phyloP scores from a whole-genome alignment of 352 stramenopile species.

The Phytopythium cucurbitacearum region DNA sequence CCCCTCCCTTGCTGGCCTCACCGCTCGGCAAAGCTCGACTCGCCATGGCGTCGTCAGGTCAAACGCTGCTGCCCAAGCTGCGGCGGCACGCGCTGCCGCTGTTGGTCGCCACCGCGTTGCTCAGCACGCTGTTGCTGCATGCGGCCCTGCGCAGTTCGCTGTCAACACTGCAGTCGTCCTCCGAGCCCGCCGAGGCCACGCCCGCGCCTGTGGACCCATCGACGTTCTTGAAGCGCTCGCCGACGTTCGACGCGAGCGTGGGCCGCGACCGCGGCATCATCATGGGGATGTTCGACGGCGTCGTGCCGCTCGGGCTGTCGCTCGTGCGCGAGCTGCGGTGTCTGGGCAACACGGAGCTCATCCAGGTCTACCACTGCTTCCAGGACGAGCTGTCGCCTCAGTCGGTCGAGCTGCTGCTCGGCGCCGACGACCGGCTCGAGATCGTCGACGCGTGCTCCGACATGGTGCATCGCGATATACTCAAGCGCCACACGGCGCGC shows the following conservation, averaged over 20 bases:
- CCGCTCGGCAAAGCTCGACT: too few species aligned
- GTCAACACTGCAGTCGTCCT: not conserved
- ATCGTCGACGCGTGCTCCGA: conserved; percentile 31
- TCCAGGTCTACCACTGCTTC: conserved; percentile 36
- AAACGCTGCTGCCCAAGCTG: not conserved
- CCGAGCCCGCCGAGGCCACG: not conserved
- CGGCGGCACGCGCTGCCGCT: not conserved
- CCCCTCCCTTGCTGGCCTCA: too few species aligned
- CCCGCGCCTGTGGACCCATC: not conserved
- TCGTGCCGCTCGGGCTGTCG: conserved; percentile 24
- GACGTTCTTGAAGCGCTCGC: conserved; percentile 2
- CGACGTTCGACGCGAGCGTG: conserved; percentile 15
- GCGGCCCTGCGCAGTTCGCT: not conserved
- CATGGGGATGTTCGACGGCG: conserved; percentile 24
- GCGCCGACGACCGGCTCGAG: conserved; percentile 15
- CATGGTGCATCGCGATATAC: conserved; percentile 12
- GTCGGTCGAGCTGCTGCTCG: conserved; percentile 14
- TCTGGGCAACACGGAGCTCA: conserved; percentile 26
- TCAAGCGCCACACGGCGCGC: conserved; percentile 11
- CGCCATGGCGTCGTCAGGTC: too few species aligned
- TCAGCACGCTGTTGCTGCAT: not conserved
- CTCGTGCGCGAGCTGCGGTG: conserved; percentile 19
- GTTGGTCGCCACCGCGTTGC: not conserved
- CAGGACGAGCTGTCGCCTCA: conserved; percentile 20
- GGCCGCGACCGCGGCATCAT: conserved; percentile 21